Evolutionary conservation across 1,284 basidiomycete species (phyloP).

Genomic region (Rhizopogon hawkerae): DNA sequence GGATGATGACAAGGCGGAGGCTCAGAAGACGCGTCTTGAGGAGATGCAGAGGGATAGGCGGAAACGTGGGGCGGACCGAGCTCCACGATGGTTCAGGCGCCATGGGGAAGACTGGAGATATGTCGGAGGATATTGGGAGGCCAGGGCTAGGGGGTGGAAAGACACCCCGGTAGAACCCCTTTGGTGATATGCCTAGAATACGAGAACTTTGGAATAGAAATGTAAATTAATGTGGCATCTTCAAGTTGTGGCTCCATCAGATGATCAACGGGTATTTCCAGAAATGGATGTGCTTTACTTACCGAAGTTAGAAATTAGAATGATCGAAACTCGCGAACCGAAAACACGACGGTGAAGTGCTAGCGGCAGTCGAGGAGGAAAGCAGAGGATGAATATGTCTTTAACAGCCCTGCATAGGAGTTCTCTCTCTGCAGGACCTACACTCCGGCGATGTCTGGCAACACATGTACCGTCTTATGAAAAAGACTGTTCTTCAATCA

Average conservation of each 20-base stretch:
- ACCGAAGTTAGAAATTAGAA: not conserved
- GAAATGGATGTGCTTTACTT: not conserved
- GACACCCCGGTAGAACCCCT: slow-evolving; percentile 39
- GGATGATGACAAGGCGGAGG: slow-evolving; percentile 67
- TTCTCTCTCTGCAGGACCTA: slow-evolving; percentile 6
- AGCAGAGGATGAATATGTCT: slow-evolving; percentile 12
- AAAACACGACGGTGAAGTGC: not conserved
- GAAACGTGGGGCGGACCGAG: slow-evolving; percentile 43
- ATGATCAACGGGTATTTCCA: no score
- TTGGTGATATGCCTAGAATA: slow-evolving; percentile 41
- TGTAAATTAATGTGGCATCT: no score
- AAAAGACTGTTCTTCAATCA: slow-evolving; percentile 74
- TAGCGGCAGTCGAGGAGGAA: not conserved
- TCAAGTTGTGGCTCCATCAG: no score
- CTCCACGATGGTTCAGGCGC: slow-evolving; percentile 67
- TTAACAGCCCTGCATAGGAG: slow-evolving; percentile 14
- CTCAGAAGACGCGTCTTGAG: slow-evolving; percentile 69
- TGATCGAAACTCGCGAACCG: not conserved
- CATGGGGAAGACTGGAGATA: slow-evolving; percentile 70
- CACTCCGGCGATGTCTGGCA: slow-evolving; percentile 35
- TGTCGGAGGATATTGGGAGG: slow-evolving; percentile 77
- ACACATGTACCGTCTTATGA: slow-evolving; percentile 45
- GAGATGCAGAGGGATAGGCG: slow-evolving; percentile 64
- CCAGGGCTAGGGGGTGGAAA: slow-evolving; percentile 57
- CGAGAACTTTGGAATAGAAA: not conserved